Evolutionary conservation across 2,329 filamentous ascomycete species (phyloP).

Genomic region (Aspergillus novofumigatus): DNA sequence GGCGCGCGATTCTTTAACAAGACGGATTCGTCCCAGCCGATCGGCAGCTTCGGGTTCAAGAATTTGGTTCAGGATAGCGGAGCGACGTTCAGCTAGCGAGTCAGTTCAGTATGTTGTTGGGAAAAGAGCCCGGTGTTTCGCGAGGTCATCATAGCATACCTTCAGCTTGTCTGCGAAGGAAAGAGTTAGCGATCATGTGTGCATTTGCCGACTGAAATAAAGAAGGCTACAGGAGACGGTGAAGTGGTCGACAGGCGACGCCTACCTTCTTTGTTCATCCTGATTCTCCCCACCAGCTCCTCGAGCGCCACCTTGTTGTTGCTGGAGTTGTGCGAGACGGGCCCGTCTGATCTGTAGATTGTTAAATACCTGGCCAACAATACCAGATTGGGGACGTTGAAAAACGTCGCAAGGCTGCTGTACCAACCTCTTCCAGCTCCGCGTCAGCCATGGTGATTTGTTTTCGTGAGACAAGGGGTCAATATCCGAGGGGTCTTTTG

Average conservation of each 20-base stretch:
- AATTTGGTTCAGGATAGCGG: constrained; percentile 76
- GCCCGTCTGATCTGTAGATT: constrained; percentile 74
- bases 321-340: constrained; percentile 90
- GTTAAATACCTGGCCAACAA: constrained; percentile 4
- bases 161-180: constrained; percentile 27
- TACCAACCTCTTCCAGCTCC: constrained; percentile 58
- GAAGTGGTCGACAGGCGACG: neutral
- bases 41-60: constrained; percentile 91
- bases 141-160: constrained; percentile 18
- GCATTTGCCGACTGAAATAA: neutral
- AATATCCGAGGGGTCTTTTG: neutral
- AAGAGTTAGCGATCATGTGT: constrained; percentile 1
- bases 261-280: constrained; percentile 63
- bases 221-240: neutral
- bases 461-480: neutral
- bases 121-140: neutral
- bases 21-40: constrained; percentile 85
- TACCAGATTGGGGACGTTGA: neutral
- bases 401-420: neutral
- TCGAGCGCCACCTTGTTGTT: constrained; percentile 58
- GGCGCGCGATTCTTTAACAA: constrained; percentile 91
- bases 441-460: constrained; percentile 56
- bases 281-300: constrained; percentile 49
- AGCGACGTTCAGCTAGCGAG: constrained; percentile 28
- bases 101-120: constrained; percentile 5